A percentile compares a stretch with the other conserved stretches of the same genome.
These are phyloP conservation scores for Aeschynomene evenia DNA, from an alignment of 306 rosid genomes.

Conservation along the genomic window DNA sequence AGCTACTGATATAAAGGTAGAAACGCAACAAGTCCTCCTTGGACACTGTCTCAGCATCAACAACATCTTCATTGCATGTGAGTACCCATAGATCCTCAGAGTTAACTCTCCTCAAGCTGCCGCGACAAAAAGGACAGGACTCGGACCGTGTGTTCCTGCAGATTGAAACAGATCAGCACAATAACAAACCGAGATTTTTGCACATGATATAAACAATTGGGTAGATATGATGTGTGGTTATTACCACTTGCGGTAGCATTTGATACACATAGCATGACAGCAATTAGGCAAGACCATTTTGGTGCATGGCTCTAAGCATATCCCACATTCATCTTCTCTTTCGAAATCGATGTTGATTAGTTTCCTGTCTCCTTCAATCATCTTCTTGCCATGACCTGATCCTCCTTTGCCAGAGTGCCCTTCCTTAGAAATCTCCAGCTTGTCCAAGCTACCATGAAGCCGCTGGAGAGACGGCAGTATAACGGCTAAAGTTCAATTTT, in stretches of 20 bases:
- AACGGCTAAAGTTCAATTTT: constrained; percentile 54
- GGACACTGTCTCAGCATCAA: constrained; percentile 74
- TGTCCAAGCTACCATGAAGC: constrained; percentile 67
- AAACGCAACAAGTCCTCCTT: constrained; percentile 79
- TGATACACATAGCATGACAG: constrained; percentile 96
- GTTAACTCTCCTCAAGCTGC: constrained; percentile 86
- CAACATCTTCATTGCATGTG: constrained; percentile 78
- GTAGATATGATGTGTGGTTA: neutral
- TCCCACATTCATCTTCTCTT: constrained; percentile 96
- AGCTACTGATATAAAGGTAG: constrained; percentile 77
- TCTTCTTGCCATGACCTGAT: constrained; percentile 40
- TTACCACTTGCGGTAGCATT: constrained; percentile 95
- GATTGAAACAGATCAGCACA: constrained; percentile 22
- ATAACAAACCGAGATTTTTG: constrained; percentile 8
- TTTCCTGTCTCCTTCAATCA: constrained; percentile 48
- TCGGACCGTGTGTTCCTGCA: constrained; percentile 78
- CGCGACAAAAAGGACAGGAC: constrained; percentile 94
- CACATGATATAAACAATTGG: neutral
- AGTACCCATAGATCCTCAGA: constrained; percentile 97
- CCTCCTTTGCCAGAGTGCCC: constrained; percentile 43
- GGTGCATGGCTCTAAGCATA: constrained; percentile 93
- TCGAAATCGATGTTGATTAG: constrained; percentile 53
- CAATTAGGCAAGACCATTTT: constrained; percentile 94
- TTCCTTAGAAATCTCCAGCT: constrained; percentile 48
- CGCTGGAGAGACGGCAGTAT: constrained; percentile 90